These are phyloP conservation scores for Heliophila coronopifolia DNA, from an alignment of 441 rosid species.

Conservation along the genomic window DNA sequence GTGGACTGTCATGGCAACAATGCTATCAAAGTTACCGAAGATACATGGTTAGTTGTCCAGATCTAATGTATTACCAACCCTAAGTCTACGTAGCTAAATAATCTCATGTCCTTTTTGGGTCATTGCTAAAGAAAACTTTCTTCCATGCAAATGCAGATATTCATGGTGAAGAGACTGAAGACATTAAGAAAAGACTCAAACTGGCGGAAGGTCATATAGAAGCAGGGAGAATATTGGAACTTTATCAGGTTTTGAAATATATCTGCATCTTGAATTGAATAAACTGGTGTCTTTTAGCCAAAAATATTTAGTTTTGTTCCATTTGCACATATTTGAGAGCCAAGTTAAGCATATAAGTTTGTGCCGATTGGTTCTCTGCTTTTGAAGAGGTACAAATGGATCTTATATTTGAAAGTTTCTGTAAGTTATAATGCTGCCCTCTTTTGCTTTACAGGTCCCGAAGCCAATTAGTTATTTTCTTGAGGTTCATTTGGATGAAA, in stretches of 20 bases:
- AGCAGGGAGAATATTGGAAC: conserved; percentile 82
- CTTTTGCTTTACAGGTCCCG: conserved; percentile 61
- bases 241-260: conserved; percentile 65
- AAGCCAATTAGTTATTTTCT: conserved; percentile 73
- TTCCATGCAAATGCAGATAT: conserved; percentile 39
- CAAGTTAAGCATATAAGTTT: not conserved
- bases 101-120: not conserved
- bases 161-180: conserved; percentile 38
- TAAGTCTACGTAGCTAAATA: not conserved
- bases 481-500: conserved; percentile 77
- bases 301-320: conserved; percentile 1
- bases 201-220: conserved; percentile 83
- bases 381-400: conserved; percentile 2
- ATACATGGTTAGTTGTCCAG: conserved; percentile 49
- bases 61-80: conserved; percentile 3
- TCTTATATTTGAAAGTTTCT: not conserved
- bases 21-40: conserved; percentile 78
- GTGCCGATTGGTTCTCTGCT: conserved; percentile 6
- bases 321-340: conserved; percentile 4
- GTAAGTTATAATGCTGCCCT: conserved; percentile 16
- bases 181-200: conserved; percentile 58
- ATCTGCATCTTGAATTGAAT: conserved; percentile 13
- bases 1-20: conserved; percentile 78
- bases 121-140: conserved; percentile 20
- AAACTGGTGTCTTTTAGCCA: conserved; percentile 6